Percentiles rank a stretch among this genome's conserved stretches.
These are phyloP conservation scores for Begonia masoniana DNA, from an alignment of 306 rosid genomes.

Conservation along the genomic window DNA sequence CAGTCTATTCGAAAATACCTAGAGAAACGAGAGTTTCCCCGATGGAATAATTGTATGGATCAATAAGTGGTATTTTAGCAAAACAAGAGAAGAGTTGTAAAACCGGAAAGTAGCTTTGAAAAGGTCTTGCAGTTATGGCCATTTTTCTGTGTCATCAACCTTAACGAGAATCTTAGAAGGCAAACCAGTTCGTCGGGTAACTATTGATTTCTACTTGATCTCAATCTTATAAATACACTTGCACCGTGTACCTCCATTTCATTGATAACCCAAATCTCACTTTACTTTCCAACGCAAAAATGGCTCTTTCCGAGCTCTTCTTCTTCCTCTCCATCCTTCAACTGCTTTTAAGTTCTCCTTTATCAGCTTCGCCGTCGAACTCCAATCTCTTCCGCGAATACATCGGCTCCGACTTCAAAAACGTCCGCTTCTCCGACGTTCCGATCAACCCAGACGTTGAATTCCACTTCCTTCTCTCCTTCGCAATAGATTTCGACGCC, in stretches of 20 bases:
- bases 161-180: no score
- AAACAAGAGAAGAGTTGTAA: no score
- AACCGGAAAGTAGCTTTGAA: no score
- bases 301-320: constrained; percentile 19
- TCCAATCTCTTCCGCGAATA: constrained; percentile 50
- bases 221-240: no score
- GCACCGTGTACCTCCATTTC: neutral
- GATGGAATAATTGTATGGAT: no score
- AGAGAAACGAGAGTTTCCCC: no score
- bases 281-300: constrained; percentile 4
- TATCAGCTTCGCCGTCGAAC: constrained; percentile 18
- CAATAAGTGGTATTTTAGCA: no score
- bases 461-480: constrained; percentile 72
- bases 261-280: neutral
- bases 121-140: no score
- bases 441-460: constrained; percentile 45
- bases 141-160: no score
- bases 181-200: no score
- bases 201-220: no score
- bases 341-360: constrained; percentile 12
- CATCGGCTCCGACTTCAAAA: constrained; percentile 65
- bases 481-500: constrained; percentile 57
- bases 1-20: no score
- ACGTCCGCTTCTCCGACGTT: constrained; percentile 50
- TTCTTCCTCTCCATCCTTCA: constrained; percentile 8